These are phyloP conservation scores for Arthromyces matolae DNA, from an alignment of 768 basidiomycete genomes.

Conservation along the genomic window DNA sequence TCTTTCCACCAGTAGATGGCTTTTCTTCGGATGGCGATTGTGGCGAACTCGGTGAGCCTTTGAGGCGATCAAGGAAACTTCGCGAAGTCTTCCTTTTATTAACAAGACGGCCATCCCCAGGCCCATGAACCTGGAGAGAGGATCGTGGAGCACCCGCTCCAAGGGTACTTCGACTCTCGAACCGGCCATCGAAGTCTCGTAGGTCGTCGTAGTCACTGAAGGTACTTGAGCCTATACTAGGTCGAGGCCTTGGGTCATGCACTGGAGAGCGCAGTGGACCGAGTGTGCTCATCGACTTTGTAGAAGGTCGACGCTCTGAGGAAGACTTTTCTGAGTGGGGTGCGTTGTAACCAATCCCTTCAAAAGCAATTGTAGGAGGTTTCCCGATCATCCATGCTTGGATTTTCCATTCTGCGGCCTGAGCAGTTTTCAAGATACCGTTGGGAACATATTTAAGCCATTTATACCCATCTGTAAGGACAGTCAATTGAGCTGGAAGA, in stretches of 20 bases:
- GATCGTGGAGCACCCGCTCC: conserved; percentile 36
- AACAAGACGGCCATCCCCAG: conserved; percentile 34
- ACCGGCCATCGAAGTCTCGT: conserved; percentile 81
- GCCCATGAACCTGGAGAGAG: conserved; percentile 18
- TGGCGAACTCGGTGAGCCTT: conserved; percentile 41
- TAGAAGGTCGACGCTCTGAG: conserved; percentile 19
- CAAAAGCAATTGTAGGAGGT: conserved; percentile 78
- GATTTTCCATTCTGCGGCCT: conserved; percentile 95
- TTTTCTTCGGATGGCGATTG: conserved; percentile 43
- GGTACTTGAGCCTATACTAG: conserved; percentile 65
- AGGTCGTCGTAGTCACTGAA: conserved; percentile 90
- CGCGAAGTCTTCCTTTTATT: conserved; percentile 58
- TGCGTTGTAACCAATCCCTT: conserved; percentile 82
- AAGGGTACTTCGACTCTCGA: conserved; percentile 76
- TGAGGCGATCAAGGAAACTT: conserved; percentile 65
- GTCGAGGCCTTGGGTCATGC: conserved; percentile 48
- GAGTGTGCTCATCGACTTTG: conserved; percentile 24
- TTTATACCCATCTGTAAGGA: conserved; percentile 70
- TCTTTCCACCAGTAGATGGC: conserved; percentile 38
- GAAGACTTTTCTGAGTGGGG: conserved; percentile 24
- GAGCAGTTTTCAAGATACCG: conserved; percentile 88
- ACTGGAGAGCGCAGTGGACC: conserved; percentile 29
- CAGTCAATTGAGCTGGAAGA: conserved; percentile 6
- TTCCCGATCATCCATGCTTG: conserved; percentile 98
- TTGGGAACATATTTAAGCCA: conserved; percentile 98